These are phyloP conservation scores for Primulina tabacum DNA, from an alignment of 257 asterid species.

Conservation along the genomic window DNA sequence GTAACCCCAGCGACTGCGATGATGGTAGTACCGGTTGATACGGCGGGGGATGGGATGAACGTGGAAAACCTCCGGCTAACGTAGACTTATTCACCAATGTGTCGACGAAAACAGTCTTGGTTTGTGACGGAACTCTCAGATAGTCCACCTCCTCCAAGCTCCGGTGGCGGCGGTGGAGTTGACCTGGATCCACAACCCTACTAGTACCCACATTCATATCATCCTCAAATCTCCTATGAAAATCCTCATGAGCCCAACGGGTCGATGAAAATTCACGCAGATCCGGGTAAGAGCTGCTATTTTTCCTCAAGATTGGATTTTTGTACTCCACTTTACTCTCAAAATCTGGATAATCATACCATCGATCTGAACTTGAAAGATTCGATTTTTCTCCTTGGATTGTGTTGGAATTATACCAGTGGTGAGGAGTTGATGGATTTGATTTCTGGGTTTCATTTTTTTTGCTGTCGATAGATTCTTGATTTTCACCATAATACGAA, in stretches of 20 bases:
- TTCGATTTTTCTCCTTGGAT: conserved; percentile 26
- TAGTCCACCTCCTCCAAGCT: conserved; percentile 48
- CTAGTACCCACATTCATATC: conserved; percentile 46
- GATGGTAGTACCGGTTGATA: conserved; percentile 24
- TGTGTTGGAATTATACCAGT: conserved; percentile 30
- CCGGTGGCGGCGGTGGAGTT: conserved; percentile 57
- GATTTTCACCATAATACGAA: conserved; percentile 36
- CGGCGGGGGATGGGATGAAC: conserved; percentile 18
- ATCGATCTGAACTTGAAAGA: conserved; percentile 9
- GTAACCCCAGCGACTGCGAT: background rate
- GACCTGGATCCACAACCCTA: conserved; percentile 36
- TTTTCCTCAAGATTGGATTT: conserved; percentile 41
- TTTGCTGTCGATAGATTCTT: conserved; percentile 27
- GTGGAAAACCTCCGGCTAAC: conserved; percentile 10
- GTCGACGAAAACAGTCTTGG: conserved; percentile 41
- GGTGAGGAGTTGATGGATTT: conserved; percentile 40
- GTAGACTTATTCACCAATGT: conserved; percentile 32
- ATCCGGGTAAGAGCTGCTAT: conserved; percentile 79
- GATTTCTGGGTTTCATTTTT: conserved; percentile 34
- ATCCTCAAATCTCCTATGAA: conserved; percentile 47
- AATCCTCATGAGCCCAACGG: conserved; percentile 36
- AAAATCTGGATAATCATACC: background rate
- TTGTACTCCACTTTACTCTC: background rate
- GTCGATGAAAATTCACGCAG: conserved; percentile 50
- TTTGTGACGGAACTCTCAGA: conserved; percentile 25